These are phyloP conservation scores for Hsuehochloa calcarea DNA, from an alignment of 176 grass and related monocot species.

Conservation along the genomic window DNA sequence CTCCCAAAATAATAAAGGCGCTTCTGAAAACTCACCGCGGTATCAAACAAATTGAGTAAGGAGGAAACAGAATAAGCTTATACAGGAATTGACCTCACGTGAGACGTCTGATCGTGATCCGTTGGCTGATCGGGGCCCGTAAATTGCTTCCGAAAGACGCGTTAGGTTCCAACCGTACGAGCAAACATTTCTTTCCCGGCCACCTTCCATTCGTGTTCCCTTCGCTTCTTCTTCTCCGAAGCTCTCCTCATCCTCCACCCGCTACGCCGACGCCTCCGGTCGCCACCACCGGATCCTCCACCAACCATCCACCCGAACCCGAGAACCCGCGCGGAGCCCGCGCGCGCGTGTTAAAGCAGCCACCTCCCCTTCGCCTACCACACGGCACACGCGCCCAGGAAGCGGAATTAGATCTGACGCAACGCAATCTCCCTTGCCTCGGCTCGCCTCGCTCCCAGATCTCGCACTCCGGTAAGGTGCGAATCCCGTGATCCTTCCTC, in stretches of 20 bases:
- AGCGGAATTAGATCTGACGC: slow-evolving; percentile 16
- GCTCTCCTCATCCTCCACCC: background rate
- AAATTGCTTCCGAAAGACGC: background rate
- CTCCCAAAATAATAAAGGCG: too few relatives aligned
- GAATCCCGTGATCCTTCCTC: background rate
- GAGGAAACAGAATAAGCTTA: too few relatives aligned
- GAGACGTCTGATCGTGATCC: background rate
- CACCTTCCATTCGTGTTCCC: background rate
- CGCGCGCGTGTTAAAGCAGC: slow-evolving; percentile 40
- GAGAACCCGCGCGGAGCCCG: slow-evolving; percentile 14
- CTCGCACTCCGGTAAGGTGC: slow-evolving; percentile 25
- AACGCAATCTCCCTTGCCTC: background rate
- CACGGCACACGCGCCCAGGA: slow-evolving; percentile 1
- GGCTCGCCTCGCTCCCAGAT: slow-evolving; percentile 9
- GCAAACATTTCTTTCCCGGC: background rate
- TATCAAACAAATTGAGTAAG: too few relatives aligned
- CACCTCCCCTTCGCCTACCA: slow-evolving; percentile 8
- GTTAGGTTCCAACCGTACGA: background rate
- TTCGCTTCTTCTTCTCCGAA: background rate
- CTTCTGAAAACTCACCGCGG: too few relatives aligned
- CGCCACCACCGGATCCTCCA: slow-evolving; percentile 26
- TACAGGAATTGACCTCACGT: background rate
- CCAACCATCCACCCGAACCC: slow-evolving; percentile 3
- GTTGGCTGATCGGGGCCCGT: background rate
- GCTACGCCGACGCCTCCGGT: slow-evolving; percentile 25